Percentiles rank a stretch among this genome's conserved stretches.
These are phyloP conservation scores for Neurospora terricola DNA, from an alignment of 495 filamentous ascomycete genomes.

Conservation along the genomic window DNA sequence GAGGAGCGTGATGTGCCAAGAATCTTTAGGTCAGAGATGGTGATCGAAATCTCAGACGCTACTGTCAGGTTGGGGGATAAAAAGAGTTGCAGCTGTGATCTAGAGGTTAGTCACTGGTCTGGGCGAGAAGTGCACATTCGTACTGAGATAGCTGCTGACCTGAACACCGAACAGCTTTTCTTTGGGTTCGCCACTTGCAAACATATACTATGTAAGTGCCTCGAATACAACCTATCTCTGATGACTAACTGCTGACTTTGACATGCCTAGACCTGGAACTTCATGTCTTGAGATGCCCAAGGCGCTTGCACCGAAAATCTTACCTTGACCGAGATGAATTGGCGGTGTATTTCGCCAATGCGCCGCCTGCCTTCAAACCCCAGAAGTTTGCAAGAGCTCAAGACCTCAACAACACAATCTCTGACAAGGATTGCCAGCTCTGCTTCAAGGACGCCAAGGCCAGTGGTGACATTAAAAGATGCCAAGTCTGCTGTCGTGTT, in stretches of 20 bases:
- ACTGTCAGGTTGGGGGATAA: no score
- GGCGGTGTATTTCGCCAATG: background rate
- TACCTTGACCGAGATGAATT: accelerated
- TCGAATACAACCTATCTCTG: no score
- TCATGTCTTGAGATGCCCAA: background rate
- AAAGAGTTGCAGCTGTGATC: no score
- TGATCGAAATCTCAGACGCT: no score
- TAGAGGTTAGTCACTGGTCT: no score
- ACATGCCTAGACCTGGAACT: background rate
- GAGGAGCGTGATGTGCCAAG: no score
- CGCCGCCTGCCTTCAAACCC: background rate
- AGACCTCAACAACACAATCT: background rate
- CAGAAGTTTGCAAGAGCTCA: background rate
- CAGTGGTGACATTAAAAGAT: background rate
- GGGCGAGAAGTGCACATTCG: no score
- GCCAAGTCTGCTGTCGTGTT: background rate
- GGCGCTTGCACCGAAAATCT: background rate
- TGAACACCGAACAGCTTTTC: no score
- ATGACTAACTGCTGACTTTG: background rate
- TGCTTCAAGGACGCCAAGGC: background rate
- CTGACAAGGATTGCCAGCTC: background rate
- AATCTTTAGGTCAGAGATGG: no score
- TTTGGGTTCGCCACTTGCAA: no score
- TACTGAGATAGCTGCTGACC: no score
- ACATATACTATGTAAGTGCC: no score